A percentile compares a stretch with the other conserved stretches of the same genome.
phyloP scores from a whole-genome alignment of 2,329 filamentous ascomycete species.

The Chaetomium globosum region DNA sequence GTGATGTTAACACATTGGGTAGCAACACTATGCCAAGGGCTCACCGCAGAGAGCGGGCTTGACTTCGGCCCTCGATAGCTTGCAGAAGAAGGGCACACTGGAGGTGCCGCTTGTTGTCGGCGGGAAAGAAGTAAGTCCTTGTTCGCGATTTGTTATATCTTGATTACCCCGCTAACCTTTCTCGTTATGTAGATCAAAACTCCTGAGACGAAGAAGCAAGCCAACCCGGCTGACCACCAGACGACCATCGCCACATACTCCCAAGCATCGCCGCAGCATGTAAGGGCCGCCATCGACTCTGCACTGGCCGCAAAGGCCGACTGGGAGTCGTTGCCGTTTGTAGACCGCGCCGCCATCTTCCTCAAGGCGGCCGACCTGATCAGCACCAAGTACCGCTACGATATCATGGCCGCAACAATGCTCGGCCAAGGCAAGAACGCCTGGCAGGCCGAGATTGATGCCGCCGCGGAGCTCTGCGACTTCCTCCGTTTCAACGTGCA shows the following conservation, averaged over 20 bases:
- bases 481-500: conserved; percentile 94
- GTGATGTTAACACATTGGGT: conserved; percentile 22
- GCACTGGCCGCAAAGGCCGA: conserved; percentile 82
- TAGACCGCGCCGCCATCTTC: conserved; percentile 89
- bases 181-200: conserved; percentile 57
- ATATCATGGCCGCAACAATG: conserved; percentile 95
- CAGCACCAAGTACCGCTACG: conserved; percentile 89
- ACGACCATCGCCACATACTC: conserved; percentile 80
- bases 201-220: conserved; percentile 67
- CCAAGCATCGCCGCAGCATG: conserved; percentile 74
- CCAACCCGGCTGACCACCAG: conserved; percentile 80
- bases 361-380: conserved; percentile 94
- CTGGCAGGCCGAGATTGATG: conserved; percentile 98
- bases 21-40: conserved; percentile 89
- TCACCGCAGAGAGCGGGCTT: conserved; percentile 78
- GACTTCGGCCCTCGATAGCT: conserved; percentile 68
- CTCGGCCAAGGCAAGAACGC: conserved; percentile 97
- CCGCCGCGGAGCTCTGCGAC: conserved; percentile 87
- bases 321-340: conserved; percentile 86
- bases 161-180: conserved; percentile 5
- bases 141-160: neutral
- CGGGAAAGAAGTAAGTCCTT: conserved; percentile 69
- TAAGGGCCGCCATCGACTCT: conserved; percentile 77
- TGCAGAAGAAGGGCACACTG: conserved; percentile 70
- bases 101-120: conserved; percentile 82